These are phyloP conservation scores for Penicillium roqueforti DNA, from an alignment of 495 filamentous ascomycete genomes.

Conservation along the genomic window DNA sequence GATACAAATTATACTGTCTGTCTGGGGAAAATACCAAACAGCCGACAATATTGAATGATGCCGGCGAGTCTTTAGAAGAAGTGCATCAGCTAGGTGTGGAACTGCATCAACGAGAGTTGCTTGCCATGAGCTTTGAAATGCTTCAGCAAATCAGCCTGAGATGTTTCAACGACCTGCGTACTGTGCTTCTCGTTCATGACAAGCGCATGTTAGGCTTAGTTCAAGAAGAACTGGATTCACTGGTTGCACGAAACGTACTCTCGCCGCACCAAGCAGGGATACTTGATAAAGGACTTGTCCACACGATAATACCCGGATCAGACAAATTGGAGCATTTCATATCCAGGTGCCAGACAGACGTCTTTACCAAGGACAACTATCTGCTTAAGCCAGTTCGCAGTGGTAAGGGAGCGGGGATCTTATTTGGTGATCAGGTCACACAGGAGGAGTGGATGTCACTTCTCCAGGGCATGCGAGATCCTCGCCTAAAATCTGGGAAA, in stretches of 20 bases:
- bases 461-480: conserved; percentile 13
- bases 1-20: conserved; percentile 27
- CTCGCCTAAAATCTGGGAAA: conserved; percentile 1
- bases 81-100: conserved; percentile 40
- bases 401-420: conserved; percentile 34
- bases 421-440: conserved; percentile 65
- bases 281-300: conserved; percentile 15
- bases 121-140: conserved; percentile 24
- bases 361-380: conserved; percentile 22
- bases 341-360: background rate
- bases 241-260: conserved; percentile 23
- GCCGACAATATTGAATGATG: background rate
- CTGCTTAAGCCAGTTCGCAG: conserved; percentile 30
- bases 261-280: conserved; percentile 19
- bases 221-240: conserved; percentile 24
- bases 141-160: conserved; percentile 13
- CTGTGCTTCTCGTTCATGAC: conserved; percentile 35
- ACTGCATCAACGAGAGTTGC: conserved; percentile 40
- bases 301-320: conserved; percentile 15
- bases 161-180: conserved; percentile 37
- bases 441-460: conserved; percentile 49
- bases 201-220: conserved; percentile 39
- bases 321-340: background rate
- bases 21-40: background rate
- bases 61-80: conserved; percentile 29